phyloP scores from a whole-genome alignment of 805 yeast species.

The Wickerhamiella lipophila region DNA sequence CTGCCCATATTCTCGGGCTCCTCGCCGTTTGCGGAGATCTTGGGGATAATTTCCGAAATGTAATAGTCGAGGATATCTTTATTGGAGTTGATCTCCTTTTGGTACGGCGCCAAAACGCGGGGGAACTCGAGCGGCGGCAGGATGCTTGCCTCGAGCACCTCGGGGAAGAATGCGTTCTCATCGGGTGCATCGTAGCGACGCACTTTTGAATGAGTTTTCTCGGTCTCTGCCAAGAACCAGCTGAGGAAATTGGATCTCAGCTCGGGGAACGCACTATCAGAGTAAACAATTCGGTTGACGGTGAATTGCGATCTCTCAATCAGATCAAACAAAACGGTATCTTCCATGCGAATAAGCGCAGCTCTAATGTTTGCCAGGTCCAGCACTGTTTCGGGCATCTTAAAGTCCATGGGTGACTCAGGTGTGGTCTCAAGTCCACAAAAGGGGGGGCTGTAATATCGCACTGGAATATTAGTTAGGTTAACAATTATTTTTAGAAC shows the following conservation, averaged over 20 bases:
- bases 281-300: slow-evolving; percentile 63
- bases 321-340: slow-evolving; percentile 81
- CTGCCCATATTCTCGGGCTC: slow-evolving; percentile 82
- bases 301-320: slow-evolving; percentile 88
- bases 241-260: slow-evolving; percentile 76
- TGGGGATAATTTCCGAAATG: slow-evolving; percentile 61
- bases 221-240: slow-evolving; percentile 69
- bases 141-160: slow-evolving; percentile 36
- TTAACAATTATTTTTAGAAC: no score
- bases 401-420: slow-evolving; percentile 54
- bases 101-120: slow-evolving; percentile 57
- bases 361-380: slow-evolving; percentile 71
- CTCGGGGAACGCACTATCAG: slow-evolving; percentile 44
- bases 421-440: no score
- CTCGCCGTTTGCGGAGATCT: slow-evolving; percentile 49
- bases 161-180: slow-evolving; percentile 79
- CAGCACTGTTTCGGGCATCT: slow-evolving; percentile 68
- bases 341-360: slow-evolving; percentile 86
- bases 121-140: slow-evolving; percentile 76
- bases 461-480: no score
- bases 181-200: slow-evolving; percentile 92
- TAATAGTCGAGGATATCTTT: slow-evolving; percentile 53
- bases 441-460: no score
- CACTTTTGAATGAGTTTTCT: slow-evolving; percentile 61
- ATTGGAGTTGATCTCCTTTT: slow-evolving; percentile 66